Conservation (phyloP, 176 grass and related monocot genomes). For the Bromus sterilis region DNA sequence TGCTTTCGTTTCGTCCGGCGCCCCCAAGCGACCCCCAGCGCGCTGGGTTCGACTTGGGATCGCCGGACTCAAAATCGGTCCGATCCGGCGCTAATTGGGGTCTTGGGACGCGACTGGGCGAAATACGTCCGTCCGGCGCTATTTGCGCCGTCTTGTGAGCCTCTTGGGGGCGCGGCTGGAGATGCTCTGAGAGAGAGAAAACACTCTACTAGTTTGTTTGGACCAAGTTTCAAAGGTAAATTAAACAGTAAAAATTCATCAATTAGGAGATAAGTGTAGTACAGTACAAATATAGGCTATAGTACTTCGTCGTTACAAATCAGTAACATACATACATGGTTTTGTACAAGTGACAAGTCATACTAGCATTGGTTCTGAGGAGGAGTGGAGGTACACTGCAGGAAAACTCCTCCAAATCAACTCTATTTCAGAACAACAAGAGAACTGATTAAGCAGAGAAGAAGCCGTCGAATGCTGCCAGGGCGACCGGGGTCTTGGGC, state of each 20-base stretch:
- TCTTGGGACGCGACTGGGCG: too few species aligned
- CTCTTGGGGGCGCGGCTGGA: too few species aligned
- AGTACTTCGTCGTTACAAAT: background rate
- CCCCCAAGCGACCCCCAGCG: too few species aligned
- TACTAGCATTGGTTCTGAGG: background rate
- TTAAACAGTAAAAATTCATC: background rate
- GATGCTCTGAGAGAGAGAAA: too few species aligned
- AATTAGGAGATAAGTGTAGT: background rate
- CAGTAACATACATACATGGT: background rate
- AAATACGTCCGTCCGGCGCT: too few species aligned
- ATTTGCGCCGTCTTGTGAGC: too few species aligned
- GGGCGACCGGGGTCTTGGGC: slow-evolving; percentile 15
- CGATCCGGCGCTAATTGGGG: too few species aligned
- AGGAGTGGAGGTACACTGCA: background rate
- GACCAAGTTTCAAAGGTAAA: background rate
- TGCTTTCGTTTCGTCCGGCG: too few species aligned
- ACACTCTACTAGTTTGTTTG: too few species aligned
- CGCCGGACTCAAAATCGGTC: too few species aligned
- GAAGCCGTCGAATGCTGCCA: slow-evolving; percentile 44
- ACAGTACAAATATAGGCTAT: background rate
- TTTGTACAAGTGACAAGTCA: background rate
- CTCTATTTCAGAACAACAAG: background rate
- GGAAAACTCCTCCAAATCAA: background rate
- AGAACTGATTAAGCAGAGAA: slow-evolving; percentile 52
- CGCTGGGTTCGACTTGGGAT: too few species aligned